Evolutionary conservation across 768 basidiomycete species (phyloP).

Genomic region (Trametes elegans): DNA sequence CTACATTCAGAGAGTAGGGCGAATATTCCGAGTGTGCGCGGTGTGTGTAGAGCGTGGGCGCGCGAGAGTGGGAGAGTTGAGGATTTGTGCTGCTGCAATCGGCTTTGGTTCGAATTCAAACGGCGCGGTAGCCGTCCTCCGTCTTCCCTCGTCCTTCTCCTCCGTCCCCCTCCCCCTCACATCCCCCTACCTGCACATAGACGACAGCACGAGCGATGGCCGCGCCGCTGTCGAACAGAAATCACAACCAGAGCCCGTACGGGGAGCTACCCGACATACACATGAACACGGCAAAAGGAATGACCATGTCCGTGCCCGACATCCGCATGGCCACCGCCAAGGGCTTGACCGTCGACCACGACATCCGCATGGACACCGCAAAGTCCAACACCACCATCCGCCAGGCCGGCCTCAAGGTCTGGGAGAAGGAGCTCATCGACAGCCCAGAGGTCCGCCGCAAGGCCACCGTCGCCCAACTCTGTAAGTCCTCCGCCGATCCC

Average conservation of each 20-base stretch:
- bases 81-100: background rate
- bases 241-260: constrained; percentile 21
- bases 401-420: constrained; percentile 56
- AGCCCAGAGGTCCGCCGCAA: constrained; percentile 90
- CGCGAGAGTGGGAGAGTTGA: background rate
- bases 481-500: constrained; percentile 48
- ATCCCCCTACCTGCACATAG: background rate
- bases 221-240: background rate
- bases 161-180: background rate
- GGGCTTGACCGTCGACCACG: constrained; percentile 45
- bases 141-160: background rate
- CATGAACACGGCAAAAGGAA: constrained; percentile 77
- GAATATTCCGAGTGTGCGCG: no score
- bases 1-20: no score
- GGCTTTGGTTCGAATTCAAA: background rate
- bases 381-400: constrained; percentile 53
- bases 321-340: constrained; percentile 68
- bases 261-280: constrained; percentile 62
- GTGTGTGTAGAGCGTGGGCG: background rate
- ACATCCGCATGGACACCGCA: constrained; percentile 71
- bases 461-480: constrained; percentile 95
- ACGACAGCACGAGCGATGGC: no score
- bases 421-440: constrained; percentile 85
- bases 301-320: constrained; percentile 45
- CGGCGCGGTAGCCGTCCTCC: background rate